Percentiles rank a stretch among this genome's conserved stretches.
These are phyloP conservation scores for Apiospora sp. DNA, from an alignment of 2,329 filamentous ascomycete species.

Conservation along the genomic window DNA sequence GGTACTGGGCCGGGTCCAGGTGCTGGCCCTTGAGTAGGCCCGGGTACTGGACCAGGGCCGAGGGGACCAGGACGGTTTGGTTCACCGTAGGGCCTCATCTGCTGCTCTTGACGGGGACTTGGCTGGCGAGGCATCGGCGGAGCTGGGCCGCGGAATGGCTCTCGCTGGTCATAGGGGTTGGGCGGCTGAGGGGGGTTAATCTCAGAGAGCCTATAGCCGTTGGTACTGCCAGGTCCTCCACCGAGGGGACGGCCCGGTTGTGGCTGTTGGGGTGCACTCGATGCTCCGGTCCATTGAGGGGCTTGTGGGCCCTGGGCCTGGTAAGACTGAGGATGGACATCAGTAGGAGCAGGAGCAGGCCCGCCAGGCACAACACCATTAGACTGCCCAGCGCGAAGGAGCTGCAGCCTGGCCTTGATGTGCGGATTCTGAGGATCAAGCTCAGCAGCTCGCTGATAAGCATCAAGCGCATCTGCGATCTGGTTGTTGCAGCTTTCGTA, in stretches of 20 bases:
- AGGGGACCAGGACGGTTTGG: conserved; percentile 61
- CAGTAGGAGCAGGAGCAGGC: conserved; percentile 85
- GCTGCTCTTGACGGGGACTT: conserved; percentile 78
- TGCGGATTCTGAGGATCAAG: conserved; percentile 92
- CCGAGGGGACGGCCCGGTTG: conserved; percentile 63
- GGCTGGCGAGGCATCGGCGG: conserved; percentile 74
- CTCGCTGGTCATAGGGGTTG: conserved; percentile 84
- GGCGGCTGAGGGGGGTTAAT: conserved; percentile 80
- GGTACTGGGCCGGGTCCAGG: neutral
- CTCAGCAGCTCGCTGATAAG: conserved; percentile 93
- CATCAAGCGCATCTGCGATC: conserved; percentile 93
- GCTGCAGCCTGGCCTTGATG: conserved; percentile 92
- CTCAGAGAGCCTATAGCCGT: conserved; percentile 72
- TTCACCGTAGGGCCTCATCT: conserved; percentile 75
- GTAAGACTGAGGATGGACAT: conserved; percentile 95
- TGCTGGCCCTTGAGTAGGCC: conserved; percentile 38
- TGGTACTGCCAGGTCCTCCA: conserved; percentile 62
- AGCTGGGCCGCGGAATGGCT: conserved; percentile 72
- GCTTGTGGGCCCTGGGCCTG: conserved; percentile 84
- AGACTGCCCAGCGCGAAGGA: conserved; percentile 82
- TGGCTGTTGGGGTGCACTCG: conserved; percentile 63
- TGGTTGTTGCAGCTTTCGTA: conserved; percentile 99
- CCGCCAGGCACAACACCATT: conserved; percentile 75
- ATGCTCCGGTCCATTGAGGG: conserved; percentile 84
- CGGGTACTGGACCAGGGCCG: conserved; percentile 8